These are phyloP conservation scores for Salix purpurea DNA, from an alignment of 345 rosid genomes.

Conservation along the genomic window DNA sequence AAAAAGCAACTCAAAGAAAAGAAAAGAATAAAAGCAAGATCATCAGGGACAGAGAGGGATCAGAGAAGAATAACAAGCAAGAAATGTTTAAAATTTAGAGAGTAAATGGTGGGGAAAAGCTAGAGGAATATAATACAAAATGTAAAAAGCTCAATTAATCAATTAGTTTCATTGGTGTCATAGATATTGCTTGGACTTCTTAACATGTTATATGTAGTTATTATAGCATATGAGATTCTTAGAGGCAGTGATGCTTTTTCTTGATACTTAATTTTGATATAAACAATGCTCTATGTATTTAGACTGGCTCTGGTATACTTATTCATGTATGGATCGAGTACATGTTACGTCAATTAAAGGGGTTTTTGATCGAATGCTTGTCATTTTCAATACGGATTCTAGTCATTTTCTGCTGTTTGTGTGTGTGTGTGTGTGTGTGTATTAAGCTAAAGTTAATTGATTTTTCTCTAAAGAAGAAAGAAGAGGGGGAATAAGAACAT, in stretches of 20 bases:
- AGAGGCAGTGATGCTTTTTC: not conserved
- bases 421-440: too few species aligned
- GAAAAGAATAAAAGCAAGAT: not conserved
- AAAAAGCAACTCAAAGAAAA: not conserved
- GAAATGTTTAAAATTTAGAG: not conserved
- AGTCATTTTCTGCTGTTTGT: too few species aligned
- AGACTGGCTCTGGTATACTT: constrained; percentile 16
- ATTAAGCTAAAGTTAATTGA: not conserved
- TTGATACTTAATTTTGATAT: not conserved
- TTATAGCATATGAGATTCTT: not conserved
- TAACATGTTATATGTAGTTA: not conserved
- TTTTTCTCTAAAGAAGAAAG: not conserved
- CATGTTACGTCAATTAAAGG: not conserved
- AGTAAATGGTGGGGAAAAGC: not conserved
- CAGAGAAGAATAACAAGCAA: not conserved
- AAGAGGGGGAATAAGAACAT: constrained; percentile 18
- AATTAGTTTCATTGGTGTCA: not conserved
- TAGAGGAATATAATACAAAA: not conserved
- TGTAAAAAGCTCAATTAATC: not conserved
- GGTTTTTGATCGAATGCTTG: not conserved
- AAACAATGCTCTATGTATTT: not conserved
- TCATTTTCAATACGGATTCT: too few species aligned
- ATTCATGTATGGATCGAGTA: not conserved
- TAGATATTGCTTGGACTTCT: not conserved
- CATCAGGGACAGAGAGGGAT: not conserved